phyloP scores from a whole-genome alignment of 768 basidiomycete genomes.

The Suillus decipiens region DNA sequence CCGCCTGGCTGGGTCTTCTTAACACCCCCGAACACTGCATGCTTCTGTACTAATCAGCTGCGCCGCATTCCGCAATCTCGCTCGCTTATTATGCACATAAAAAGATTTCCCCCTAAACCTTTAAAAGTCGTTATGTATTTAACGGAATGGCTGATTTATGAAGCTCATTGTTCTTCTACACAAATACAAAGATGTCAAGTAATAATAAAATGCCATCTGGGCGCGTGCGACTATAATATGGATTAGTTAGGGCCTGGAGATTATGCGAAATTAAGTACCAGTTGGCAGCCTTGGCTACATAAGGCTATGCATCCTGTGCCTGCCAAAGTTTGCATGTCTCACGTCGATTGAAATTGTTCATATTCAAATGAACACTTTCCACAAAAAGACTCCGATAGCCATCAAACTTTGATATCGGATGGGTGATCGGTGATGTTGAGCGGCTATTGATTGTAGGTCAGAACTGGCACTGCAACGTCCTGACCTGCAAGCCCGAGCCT shows the following conservation, averaged over 20 bases:
- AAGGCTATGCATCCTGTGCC: not conserved
- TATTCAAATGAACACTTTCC: not conserved
- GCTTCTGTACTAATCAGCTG: not conserved
- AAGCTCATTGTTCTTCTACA: not conserved
- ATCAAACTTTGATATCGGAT: not conserved
- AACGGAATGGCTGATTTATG: not conserved
- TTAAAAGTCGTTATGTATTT: not conserved
- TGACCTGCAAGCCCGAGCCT: not conserved
- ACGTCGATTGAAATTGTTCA: not conserved
- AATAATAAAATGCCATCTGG: not conserved
- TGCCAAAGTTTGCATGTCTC: not conserved
- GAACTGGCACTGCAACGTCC: not conserved
- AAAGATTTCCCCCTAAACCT: not conserved
- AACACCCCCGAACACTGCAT: slow-evolving; percentile 1
- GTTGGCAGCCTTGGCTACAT: slow-evolving; percentile 2
- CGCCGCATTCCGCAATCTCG: not conserved
- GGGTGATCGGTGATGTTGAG: not conserved
- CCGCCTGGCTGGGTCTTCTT: slow-evolving; percentile 1
- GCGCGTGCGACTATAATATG: not conserved
- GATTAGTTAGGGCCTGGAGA: not conserved
- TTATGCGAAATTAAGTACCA: not conserved
- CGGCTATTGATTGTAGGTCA: not conserved
- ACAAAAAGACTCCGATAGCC: not conserved
- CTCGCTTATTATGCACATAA: not conserved
- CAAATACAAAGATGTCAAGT: not conserved